Conservation (phyloP, 352 stramenopile genomes). For the Phytophthora nicotianae region DNA sequence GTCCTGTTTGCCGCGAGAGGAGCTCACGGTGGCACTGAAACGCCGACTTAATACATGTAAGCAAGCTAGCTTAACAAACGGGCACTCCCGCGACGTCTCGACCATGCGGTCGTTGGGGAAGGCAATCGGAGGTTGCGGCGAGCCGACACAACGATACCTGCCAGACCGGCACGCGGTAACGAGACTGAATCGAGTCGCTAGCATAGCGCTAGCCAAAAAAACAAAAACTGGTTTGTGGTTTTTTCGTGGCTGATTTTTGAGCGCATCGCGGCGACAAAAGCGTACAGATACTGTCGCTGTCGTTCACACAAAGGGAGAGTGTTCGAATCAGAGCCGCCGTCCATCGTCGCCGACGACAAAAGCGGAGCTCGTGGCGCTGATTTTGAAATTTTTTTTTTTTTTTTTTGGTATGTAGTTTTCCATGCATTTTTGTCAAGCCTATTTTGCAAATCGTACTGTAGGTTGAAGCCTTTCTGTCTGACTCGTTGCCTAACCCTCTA, state of each 20-base stretch:
- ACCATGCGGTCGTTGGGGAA: constrained; percentile 23
- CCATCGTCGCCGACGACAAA: neutral
- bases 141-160: constrained; percentile 8
- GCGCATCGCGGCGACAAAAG: neutral
- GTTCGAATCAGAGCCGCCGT: neutral
- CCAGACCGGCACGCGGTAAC: constrained; percentile 16
- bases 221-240: neutral
- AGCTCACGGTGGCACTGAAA: neutral
- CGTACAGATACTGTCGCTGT: neutral
- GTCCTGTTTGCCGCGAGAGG: constrained; percentile 2
- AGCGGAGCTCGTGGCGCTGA: constrained; percentile 19
- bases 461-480: constrained; percentile 17
- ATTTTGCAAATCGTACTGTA: constrained; percentile 1
- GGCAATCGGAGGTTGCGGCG: constrained; percentile 19
- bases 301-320: neutral
- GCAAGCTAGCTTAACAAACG: constrained; percentile 8
- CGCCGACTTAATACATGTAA: neutral
- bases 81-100: constrained; percentile 16
- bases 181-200: neutral
- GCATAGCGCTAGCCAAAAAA: constrained; percentile 3
- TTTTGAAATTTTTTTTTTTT: constrained; percentile 12
- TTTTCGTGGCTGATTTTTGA: constrained; percentile 7
- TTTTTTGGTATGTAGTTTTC: no score
- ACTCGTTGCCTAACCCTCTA: constrained; percentile 26
- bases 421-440: constrained; percentile 3